phyloP scores from a whole-genome alignment of 106 monocot species.

The Hemerocallis citrina region DNA sequence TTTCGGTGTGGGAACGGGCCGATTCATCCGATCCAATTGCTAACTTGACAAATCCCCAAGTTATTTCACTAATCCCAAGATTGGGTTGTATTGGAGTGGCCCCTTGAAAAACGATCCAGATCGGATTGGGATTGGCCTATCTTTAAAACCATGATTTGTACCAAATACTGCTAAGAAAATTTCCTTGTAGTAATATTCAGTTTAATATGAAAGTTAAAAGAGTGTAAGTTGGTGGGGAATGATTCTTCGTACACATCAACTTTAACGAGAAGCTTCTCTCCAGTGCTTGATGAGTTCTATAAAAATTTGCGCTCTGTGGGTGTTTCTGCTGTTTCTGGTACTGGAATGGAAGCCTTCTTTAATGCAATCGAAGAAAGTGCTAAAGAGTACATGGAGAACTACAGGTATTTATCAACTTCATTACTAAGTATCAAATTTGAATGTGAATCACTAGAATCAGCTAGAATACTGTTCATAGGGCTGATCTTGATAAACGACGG shows the following conservation, averaged over 20 bases:
- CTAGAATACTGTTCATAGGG: slow-evolving; percentile 29
- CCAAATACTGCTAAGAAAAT: no score
- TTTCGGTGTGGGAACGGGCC: no score
- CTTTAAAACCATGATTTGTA: no score
- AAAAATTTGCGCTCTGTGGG: slow-evolving; percentile 81
- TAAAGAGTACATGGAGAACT: slow-evolving; percentile 83
- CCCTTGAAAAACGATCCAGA: no score
- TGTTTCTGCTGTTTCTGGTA: slow-evolving; percentile 85
- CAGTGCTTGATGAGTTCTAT: slow-evolving; percentile 95
- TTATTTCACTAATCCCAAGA: no score
- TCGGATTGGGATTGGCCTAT: no score
- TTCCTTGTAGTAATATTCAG: no score
- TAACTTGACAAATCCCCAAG: no score
- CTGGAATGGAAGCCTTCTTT: slow-evolving; percentile 78
- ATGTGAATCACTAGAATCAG: background rate
- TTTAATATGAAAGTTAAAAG: no score
- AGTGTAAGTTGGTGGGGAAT: slow-evolving; percentile 43
- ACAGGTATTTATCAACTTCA: slow-evolving; percentile 35
- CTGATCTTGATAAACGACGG: slow-evolving; percentile 83
- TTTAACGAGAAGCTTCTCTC: slow-evolving; percentile 68
- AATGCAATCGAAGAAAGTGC: slow-evolving; percentile 73
- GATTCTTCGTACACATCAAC: slow-evolving; percentile 79
- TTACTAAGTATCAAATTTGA: background rate
- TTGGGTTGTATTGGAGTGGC: no score
- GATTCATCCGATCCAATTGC: no score